Evolutionary conservation across 2,329 filamentous ascomycete genomes (phyloP), one percentile per base, ranked within the genome.

Genomic region (Cryphonectria radicalis): DNA sequence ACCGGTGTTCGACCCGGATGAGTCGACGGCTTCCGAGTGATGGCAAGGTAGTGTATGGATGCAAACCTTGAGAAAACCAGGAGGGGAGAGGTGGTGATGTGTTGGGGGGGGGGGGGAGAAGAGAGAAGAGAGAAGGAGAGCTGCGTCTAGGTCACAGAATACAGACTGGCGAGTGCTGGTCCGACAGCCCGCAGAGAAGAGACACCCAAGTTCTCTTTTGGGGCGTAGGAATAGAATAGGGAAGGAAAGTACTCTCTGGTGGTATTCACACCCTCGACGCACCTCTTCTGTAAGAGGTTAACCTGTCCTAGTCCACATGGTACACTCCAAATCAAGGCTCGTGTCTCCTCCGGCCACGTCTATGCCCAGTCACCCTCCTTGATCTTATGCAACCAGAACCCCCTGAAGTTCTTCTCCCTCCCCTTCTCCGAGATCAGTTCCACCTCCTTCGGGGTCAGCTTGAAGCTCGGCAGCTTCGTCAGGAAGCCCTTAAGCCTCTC

Each of bases 381-480:
- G 78, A 89, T 90, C 71, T 82, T 83, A 22, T 85, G 74, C 2
- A 74, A 80, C 88, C 88, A 92, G 77, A 89, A 92, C 0, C 80
- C 86, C 43, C 90, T 84, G 76, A 82, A 89, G 78, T 92, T 88
- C 81, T 90, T 90, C 82, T 89, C 77, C 74, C 82, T 82, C 0
- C 91, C 91, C 50, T 85, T 76, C 74, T 86, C 82, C 0, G 83
- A 77, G 73, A 92, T 89, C 67, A 86, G 84, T 63, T 84, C 79
- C 17, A 92, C 81, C 79, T 92, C 90, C 68, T 85, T 82, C 0
- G 84, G 81, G 14, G 88, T 89, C 74, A 92, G 81, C 81, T 88
- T 87, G 76, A 92, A 90, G 62, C 76, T 80, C 60, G 81, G 83
- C 74, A 87, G 72, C 74, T 84, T 84, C n/a, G 79, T 76, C 71